Conservation (phyloP, 805 yeast genomes). For the Candida nitratophila region DNA sequence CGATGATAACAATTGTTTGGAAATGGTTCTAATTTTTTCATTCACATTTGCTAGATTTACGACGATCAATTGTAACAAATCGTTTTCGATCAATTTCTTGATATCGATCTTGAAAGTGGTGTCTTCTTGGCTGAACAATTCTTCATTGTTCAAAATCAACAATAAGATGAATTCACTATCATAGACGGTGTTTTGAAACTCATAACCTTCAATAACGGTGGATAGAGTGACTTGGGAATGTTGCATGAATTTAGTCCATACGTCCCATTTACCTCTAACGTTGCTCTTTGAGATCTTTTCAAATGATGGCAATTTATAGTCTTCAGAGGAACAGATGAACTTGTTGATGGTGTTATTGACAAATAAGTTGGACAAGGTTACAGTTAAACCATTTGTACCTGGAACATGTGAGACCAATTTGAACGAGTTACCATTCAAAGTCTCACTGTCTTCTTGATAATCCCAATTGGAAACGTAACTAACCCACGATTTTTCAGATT, state of each 20-base stretch:
- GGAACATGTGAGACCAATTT: slow-evolving; percentile 7
- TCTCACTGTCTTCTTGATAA: slow-evolving; percentile 26
- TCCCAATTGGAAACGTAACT: slow-evolving; percentile 61
- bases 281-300: not conserved
- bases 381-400: slow-evolving; percentile 29
- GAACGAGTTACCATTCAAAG: not conserved
- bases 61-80: slow-evolving; percentile 44
- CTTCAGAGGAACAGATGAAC: slow-evolving; percentile 20
- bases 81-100: slow-evolving; percentile 49
- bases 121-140: slow-evolving; percentile 36
- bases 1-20: slow-evolving; percentile 37
- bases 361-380: slow-evolving; percentile 43
- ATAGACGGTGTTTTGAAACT: slow-evolving; percentile 33
- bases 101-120: slow-evolving; percentile 36
- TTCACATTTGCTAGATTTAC: slow-evolving; percentile 35
- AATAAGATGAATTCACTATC: slow-evolving; percentile 69
- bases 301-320: slow-evolving; percentile 22
- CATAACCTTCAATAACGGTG: slow-evolving; percentile 11
- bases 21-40: slow-evolving; percentile 25
- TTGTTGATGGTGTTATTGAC: slow-evolving; percentile 41
- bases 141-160: slow-evolving; percentile 56
- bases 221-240: slow-evolving; percentile 9
- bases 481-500: slow-evolving; percentile 53
- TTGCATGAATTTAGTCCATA: slow-evolving; percentile 23
- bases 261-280: slow-evolving; percentile 17